Evolutionary conservation across 148 eudicot genomes (phyloP).

Genomic region (Dianthus caryophyllus): DNA sequence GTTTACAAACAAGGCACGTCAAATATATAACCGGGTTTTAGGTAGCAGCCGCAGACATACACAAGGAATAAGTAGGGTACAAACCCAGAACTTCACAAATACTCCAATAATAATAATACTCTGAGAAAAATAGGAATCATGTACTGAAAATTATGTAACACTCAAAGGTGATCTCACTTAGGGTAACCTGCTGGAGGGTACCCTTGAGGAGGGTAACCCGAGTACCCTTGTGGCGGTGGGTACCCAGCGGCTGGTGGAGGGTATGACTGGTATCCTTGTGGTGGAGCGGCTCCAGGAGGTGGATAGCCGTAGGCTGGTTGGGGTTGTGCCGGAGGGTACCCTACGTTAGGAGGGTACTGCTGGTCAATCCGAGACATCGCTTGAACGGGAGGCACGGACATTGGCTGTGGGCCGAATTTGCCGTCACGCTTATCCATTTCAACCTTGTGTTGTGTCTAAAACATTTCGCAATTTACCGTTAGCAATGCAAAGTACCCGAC

Average conservation of each 20-base stretch:
- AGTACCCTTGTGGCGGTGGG: constrained; percentile 43
- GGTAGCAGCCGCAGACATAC: constrained; percentile 6
- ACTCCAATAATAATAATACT: background rate
- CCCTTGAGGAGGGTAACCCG: constrained; percentile 34
- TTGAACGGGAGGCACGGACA: constrained; percentile 75
- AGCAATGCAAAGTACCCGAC: background rate
- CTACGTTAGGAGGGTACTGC: constrained; percentile 62
- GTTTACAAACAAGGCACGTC: constrained; percentile 2
- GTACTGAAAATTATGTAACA: background rate
- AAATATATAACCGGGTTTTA: background rate
- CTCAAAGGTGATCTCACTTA: constrained; percentile 4
- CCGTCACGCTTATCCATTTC: constrained; percentile 99
- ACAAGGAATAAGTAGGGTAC: constrained; percentile 8
- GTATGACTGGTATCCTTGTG: constrained; percentile 38
- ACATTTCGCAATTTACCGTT: background rate
- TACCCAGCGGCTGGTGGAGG: constrained; percentile 19
- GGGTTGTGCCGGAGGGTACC: constrained; percentile 49
- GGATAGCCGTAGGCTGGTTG: constrained; percentile 37
- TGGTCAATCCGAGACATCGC: constrained; percentile 86
- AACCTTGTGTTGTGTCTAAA: constrained; percentile 93
- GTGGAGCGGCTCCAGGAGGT: constrained; percentile 40
- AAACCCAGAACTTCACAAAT: constrained; percentile 4
- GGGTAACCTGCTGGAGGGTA: constrained; percentile 37
- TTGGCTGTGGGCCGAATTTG: constrained; percentile 63
- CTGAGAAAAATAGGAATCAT: background rate